phyloP scores from a whole-genome alignment of 108 stramenopile species.

The Bacterosira constricta region DNA sequence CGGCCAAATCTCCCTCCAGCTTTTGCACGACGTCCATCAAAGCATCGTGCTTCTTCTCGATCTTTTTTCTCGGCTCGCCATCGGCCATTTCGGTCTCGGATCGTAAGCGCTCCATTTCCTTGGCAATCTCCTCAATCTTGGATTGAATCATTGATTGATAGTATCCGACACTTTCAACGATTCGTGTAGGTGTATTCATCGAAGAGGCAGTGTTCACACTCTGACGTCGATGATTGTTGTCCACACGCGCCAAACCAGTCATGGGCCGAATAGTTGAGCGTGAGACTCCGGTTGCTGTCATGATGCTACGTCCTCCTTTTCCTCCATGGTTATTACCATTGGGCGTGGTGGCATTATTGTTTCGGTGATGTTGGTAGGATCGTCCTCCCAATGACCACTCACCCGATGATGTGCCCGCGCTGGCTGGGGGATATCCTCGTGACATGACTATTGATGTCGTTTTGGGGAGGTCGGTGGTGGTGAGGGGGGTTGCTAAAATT shows the following conservation, averaged over 20 bases:
- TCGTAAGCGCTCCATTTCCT: constrained; percentile 17
- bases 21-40: constrained; percentile 5
- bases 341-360: neutral
- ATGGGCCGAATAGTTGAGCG: constrained; percentile 2
- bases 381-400: constrained; percentile 2
- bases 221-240: constrained; percentile 1
- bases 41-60: constrained; percentile 11
- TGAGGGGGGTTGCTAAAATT: too few relatives aligned
- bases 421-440: too few relatives aligned
- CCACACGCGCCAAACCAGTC: constrained; percentile 28
- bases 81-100: constrained; percentile 28
- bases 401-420: neutral
- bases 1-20: constrained; percentile 17
- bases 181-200: neutral
- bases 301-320: neutral
- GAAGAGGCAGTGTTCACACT: neutral
- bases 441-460: too few relatives aligned
- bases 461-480: too few relatives aligned
- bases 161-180: constrained; percentile 26
- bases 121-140: constrained; percentile 16
- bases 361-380: neutral
- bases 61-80: constrained; percentile 4
- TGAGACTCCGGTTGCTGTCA: neutral
- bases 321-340: neutral
- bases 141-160: constrained; percentile 20